phyloP scores from a whole-genome alignment of 2,329 filamentous ascomycete species.

The Epichloe brachyelytri region DNA sequence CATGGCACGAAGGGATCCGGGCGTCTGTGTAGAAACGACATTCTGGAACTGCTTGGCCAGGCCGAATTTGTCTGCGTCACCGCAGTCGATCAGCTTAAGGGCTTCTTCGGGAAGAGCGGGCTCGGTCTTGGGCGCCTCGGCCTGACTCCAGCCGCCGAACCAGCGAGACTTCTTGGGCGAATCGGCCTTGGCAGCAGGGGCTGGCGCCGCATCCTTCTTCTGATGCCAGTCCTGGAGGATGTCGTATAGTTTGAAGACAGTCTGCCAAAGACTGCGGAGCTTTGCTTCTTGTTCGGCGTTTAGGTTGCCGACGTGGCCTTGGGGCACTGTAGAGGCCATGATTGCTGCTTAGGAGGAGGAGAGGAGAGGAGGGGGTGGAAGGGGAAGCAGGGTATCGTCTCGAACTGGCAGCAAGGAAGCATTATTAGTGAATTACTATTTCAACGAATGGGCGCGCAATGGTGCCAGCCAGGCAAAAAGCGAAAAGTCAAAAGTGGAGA shows the following conservation, averaged over 20 bases:
- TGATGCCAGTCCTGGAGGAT: slow-evolving; percentile 3
- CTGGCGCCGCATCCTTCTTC: not conserved
- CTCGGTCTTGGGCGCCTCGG: not conserved
- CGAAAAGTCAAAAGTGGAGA: no score
- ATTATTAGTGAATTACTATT: no score
- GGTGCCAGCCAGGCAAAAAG: no score
- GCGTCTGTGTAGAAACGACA: slow-evolving; percentile 3
- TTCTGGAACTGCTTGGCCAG: slow-evolving; percentile 6
- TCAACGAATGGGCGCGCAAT: no score
- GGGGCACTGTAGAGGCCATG: slow-evolving; percentile 1
- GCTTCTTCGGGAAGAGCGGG: slow-evolving; percentile 3
- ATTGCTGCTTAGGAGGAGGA: not conserved
- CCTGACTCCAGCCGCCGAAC: slow-evolving; percentile 3
- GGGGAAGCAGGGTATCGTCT: not conserved
- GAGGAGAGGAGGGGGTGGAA: not conserved
- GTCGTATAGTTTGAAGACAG: slow-evolving; percentile 11
- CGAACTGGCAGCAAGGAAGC: no score
- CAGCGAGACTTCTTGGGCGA: slow-evolving; percentile 5
- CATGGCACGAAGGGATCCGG: slow-evolving; percentile 6
- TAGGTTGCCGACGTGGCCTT: slow-evolving; percentile 12
- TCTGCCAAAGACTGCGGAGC: slow-evolving; percentile 14
- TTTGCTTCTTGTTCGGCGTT: slow-evolving; percentile 12
- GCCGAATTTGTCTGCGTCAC: slow-evolving; percentile 4
- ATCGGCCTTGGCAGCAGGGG: not conserved
- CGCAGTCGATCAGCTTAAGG: slow-evolving; percentile 4